Evolutionary conservation across 257 asterid species (phyloP), one percentile per base, ranked within the genome.

Genomic region (Verbascum thapsus): DNA sequence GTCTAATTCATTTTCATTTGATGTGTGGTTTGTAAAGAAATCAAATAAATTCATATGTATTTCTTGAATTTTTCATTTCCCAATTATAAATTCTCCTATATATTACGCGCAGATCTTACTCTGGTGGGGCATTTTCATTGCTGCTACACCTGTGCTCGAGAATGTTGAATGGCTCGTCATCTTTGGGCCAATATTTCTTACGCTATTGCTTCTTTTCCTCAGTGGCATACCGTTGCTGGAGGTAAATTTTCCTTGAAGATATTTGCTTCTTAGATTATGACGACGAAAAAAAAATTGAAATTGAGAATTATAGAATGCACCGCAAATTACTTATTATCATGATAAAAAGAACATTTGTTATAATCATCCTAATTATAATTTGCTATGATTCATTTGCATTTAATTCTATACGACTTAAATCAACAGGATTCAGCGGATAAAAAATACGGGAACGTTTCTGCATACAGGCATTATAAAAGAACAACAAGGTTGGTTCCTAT

Each of bases 121-220:
- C 38, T 94, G 99, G 96, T 90, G 97, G 97, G 99, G 97, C 72
- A 71, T 94, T 48, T 94, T 90, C 47, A 87, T 87, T 67, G 95
- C 96, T 71, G 85, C 99, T 37, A 81, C 96, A 20, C 97, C 99
- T 18, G 92, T 84, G 10, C 57, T 94, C 22, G 68, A 75, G 64
- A 88, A 83, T 8, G 83, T 83, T 22, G 96, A 94, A 67, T 87
- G 96, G 96, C 95, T 90, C 6, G 99, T 90, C 61, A 69, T 87
- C 74, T 59, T 85, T 30, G 97, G 96, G 62, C 99, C 97, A 0
- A 73, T 86, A 68, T 87, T 94, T 63, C 74, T 94, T 32, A 87
- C 95, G 0, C 38, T 84, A 12, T 45, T 94, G 74, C 95, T 94
- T 45, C 96, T 90, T 74, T 90, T 94, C 34, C 62, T 94, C 75